phyloP scores from a whole-genome alignment of 2,329 filamentous ascomycete genomes.

The Fusarium coffeatum region DNA sequence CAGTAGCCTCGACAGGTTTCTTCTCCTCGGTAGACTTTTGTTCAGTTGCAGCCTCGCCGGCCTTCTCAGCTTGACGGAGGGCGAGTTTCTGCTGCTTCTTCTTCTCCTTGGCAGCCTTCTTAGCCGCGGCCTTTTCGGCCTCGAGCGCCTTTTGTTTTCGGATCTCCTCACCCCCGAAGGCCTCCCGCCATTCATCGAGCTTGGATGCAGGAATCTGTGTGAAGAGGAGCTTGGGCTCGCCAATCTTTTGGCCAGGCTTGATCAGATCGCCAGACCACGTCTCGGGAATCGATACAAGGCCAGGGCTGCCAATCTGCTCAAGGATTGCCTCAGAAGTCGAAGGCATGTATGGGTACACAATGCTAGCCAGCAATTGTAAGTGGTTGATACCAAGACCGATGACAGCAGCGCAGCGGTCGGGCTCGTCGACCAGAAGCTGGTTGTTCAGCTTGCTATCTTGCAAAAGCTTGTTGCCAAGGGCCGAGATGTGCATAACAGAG shows the following conservation, averaged over 20 bases:
- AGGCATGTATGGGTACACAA: constrained; percentile 88
- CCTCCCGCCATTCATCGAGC: constrained; percentile 83
- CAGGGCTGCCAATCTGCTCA: constrained; percentile 74
- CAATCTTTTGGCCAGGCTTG: constrained; percentile 81
- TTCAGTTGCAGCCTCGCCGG: constrained; percentile 20
- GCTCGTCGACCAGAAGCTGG: constrained; percentile 64
- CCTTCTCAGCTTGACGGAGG: constrained; percentile 38
- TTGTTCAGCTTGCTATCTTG: constrained; percentile 67
- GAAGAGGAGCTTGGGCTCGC: constrained; percentile 83
- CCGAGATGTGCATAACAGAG: constrained; percentile 75
- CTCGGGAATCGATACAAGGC: constrained; percentile 69
- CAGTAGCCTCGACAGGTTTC: constrained; percentile 38
- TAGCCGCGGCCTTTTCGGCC: constrained; percentile 62
- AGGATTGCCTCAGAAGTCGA: constrained; percentile 80
- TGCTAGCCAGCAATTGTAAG: constrained; percentile 81
- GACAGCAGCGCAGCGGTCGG: constrained; percentile 66
- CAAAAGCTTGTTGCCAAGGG: constrained; percentile 62
- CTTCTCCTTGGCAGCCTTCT: constrained; percentile 62
- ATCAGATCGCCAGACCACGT: constrained; percentile 72
- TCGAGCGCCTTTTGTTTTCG: constrained; percentile 76
- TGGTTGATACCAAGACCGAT: constrained; percentile 86
- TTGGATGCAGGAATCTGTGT: constrained; percentile 84
- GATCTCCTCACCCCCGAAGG: constrained; percentile 73
- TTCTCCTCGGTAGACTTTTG: constrained; percentile 19
- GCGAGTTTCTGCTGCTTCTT: constrained; percentile 60